These are phyloP conservation scores for Monilinia fructigena DNA, from an alignment of 2,329 filamentous ascomycete species.

Conservation along the genomic window DNA sequence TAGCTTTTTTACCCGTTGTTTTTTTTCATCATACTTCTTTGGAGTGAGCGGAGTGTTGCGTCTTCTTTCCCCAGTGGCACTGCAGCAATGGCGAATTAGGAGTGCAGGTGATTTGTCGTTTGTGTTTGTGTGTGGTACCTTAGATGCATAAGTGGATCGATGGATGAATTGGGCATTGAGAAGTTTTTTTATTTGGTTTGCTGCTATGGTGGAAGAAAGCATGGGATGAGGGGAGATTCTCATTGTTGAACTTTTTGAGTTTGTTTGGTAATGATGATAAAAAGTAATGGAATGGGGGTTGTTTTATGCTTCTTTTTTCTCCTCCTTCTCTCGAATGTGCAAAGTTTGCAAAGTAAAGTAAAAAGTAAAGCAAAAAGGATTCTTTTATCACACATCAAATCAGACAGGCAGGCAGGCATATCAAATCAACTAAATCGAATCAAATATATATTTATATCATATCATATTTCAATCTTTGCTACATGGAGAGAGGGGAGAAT, in stretches of 20 bases:
- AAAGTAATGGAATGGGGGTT: slow-evolving; percentile 13
- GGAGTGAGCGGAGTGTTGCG: slow-evolving; percentile 16
- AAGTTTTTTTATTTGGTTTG: slow-evolving; percentile 5
- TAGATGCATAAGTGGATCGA: slow-evolving; percentile 8
- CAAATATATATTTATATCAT: too few relatives aligned
- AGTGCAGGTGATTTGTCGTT: slow-evolving; percentile 25
- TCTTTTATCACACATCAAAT: slow-evolving; percentile 2
- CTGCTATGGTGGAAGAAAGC: slow-evolving; percentile 2
- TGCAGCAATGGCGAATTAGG: slow-evolving; percentile 38
- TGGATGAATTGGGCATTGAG: not conserved
- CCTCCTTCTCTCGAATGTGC: not conserved
- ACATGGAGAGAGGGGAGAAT: too few relatives aligned
- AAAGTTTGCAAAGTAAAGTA: not conserved
- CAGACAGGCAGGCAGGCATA: too few relatives aligned
- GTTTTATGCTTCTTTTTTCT: slow-evolving; percentile 1
- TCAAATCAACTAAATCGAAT: slow-evolving; percentile 10
- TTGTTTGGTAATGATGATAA: slow-evolving; percentile 36
- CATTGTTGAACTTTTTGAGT: slow-evolving; percentile 24
- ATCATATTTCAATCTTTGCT: too few relatives aligned
- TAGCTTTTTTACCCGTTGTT: slow-evolving; percentile 34
- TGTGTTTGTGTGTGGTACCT: slow-evolving; percentile 12
- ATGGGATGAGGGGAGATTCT: slow-evolving; percentile 2
- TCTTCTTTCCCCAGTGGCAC: slow-evolving; percentile 9
- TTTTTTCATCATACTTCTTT: slow-evolving; percentile 22
- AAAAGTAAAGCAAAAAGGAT: slow-evolving; percentile 8